A percentile compares a stretch with the other conserved stretches of the same genome.
Conservation (phyloP, 2,329 filamentous ascomycete genomes). For the Teratosphaeria nubilosa region DNA sequence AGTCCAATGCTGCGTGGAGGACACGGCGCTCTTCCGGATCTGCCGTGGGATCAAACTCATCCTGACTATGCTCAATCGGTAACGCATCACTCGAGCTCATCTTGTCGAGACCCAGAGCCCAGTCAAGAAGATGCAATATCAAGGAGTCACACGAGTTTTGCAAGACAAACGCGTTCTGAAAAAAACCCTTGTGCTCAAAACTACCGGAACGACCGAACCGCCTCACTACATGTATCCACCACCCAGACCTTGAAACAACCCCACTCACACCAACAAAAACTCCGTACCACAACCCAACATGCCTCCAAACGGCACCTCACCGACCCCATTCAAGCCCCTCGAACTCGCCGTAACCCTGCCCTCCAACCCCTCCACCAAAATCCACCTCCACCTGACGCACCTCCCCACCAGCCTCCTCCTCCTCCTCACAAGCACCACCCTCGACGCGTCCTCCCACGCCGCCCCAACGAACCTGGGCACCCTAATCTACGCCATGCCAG, state of each 20-base stretch:
- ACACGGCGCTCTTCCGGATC: constrained; percentile 75
- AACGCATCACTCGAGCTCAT: not conserved
- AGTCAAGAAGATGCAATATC: not conserved
- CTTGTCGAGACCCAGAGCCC: not conserved
- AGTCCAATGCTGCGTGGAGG: constrained; percentile 74
- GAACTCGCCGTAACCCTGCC: constrained; percentile 50
- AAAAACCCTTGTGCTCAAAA: too few species aligned
- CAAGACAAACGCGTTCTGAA: too few species aligned
- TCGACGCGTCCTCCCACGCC: constrained; percentile 30
- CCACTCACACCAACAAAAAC: not conserved
- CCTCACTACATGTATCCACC: too few species aligned
- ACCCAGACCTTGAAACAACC: not conserved
- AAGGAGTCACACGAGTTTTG: not conserved
- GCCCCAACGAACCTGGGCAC: constrained; percentile 56
- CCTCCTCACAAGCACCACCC: constrained; percentile 46
- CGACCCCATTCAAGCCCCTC: constrained; percentile 31
- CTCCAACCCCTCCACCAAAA: constrained; percentile 44
- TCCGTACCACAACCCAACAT: not conserved
- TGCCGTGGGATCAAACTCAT: constrained; percentile 50
- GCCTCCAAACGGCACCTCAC: constrained; percentile 17
- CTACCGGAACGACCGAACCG: too few species aligned
- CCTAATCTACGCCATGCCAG: constrained; percentile 86
- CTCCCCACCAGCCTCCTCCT: constrained; percentile 43
- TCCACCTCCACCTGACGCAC: constrained; percentile 49
- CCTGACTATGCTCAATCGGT: not conserved